Conservation (phyloP, 257 asterid genomes). For the Solanum acaule region DNA sequence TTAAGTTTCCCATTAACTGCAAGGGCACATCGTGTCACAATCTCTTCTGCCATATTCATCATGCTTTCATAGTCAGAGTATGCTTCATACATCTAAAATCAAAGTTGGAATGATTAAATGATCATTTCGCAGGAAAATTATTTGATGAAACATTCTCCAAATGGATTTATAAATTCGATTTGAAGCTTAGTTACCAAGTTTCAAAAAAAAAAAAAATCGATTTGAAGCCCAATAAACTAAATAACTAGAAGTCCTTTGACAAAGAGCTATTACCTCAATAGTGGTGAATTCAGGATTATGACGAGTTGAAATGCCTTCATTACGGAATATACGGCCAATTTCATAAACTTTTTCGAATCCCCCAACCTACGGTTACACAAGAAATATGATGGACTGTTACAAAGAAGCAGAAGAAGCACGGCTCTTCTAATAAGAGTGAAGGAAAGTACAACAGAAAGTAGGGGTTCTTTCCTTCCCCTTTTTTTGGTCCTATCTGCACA, state of each 20-base stretch:
- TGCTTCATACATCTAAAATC: slow-evolving; percentile 85
- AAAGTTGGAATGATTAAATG: neutral
- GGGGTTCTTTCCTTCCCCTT: neutral
- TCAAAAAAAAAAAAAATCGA: too few species aligned
- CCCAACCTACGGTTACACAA: slow-evolving; percentile 51
- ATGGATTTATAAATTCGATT: neutral
- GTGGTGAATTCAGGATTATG: slow-evolving; percentile 99
- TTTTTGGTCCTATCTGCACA: neutral
- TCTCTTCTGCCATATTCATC: slow-evolving; percentile 95
- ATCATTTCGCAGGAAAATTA: neutral
- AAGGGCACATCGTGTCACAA: slow-evolving; percentile 74
- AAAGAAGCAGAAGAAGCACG: neutral
- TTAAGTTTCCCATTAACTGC: slow-evolving; percentile 75
- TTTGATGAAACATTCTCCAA: neutral
- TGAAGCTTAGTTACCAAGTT: too few species aligned
- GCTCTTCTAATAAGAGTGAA: neutral
- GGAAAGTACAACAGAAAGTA: neutral
- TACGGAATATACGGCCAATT: slow-evolving; percentile 89
- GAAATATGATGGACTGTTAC: neutral
- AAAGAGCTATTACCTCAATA: slow-evolving; percentile 60
- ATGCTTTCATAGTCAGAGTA: slow-evolving; percentile 92
- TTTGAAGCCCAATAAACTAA: neutral
- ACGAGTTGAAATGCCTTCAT: slow-evolving; percentile 97
- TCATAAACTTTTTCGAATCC: slow-evolving; percentile 97
- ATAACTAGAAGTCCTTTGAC: neutral